These are phyloP conservation scores for Karstenula rhodostoma DNA, from an alignment of 2,329 filamentous ascomycete genomes.

Conservation along the genomic window DNA sequence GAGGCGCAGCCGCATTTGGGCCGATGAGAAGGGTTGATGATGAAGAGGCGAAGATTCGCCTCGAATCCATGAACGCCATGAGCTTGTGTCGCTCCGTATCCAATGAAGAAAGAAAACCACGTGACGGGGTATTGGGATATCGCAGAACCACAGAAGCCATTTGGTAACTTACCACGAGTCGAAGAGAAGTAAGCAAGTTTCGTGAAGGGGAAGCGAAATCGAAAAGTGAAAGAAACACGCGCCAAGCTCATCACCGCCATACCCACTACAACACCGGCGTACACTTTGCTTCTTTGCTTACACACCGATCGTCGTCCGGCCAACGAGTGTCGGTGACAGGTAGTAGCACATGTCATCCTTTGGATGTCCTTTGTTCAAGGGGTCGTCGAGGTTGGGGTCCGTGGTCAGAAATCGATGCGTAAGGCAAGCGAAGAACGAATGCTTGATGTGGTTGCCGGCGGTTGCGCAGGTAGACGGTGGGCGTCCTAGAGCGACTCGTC, in stretches of 20 bases:
- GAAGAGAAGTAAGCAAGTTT: background rate
- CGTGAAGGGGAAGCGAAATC: background rate
- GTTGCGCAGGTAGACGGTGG: background rate
- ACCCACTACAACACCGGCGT: conserved; percentile 1
- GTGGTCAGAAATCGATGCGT: conserved; percentile 15
- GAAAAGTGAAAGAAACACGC: background rate
- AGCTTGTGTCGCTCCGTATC: conserved; percentile 3
- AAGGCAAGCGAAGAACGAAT: conserved; percentile 7
- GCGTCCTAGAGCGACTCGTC: conserved; percentile 31
- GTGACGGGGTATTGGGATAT: background rate
- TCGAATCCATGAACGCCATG: background rate
- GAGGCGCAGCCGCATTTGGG: background rate
- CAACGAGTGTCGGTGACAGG: conserved; percentile 12
- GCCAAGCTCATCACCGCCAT: conserved; percentile 2
- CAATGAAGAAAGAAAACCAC: background rate
- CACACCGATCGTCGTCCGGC: conserved; percentile 6
- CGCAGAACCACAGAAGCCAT: background rate
- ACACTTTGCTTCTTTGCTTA: background rate
- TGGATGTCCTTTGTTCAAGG: background rate
- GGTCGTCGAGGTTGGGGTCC: conserved; percentile 3
- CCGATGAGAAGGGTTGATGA: background rate
- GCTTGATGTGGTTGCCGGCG: conserved; percentile 7
- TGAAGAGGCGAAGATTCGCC: background rate
- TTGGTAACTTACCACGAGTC: background rate
- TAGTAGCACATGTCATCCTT: conserved; percentile 3